phyloP scores from a whole-genome alignment of 73 alveolate genomes.

The Uronychia setigera region DNA sequence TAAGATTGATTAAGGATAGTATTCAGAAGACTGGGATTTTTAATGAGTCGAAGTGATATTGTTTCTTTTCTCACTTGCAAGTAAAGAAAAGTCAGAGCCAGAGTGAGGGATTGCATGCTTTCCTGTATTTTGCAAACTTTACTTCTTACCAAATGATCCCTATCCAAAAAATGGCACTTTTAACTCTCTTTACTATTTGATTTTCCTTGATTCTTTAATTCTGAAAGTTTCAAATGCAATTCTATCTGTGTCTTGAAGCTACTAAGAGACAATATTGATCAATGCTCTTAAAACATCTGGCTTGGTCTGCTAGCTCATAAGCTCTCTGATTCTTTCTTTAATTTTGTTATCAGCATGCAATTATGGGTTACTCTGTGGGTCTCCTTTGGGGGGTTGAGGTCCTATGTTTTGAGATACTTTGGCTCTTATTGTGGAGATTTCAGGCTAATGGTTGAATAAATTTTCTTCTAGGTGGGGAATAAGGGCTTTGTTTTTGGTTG shows the following conservation, averaged over 20 bases:
- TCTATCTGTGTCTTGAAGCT: neutral
- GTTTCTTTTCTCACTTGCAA: neutral
- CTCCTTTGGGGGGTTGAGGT: too few species aligned
- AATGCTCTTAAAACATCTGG: neutral
- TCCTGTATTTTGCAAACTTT: neutral
- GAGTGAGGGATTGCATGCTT: neutral
- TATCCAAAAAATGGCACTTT: neutral
- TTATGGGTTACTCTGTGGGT: too few species aligned
- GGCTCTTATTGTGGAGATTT: too few species aligned
- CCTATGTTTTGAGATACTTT: too few species aligned
- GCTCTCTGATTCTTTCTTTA: too few species aligned
- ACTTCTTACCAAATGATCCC: neutral
- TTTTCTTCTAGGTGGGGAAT: too few species aligned
- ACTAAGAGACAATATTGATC: neutral
- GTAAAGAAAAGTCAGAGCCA: neutral
- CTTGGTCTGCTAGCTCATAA: too few species aligned
- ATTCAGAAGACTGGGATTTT: neutral
- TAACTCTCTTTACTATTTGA: neutral
- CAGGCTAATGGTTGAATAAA: too few species aligned
- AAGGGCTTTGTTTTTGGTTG: too few species aligned
- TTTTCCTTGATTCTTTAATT: neutral
- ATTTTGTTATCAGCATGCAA: too few species aligned
- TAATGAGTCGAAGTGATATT: neutral
- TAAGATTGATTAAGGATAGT: too few species aligned
- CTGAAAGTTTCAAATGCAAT: neutral